Percentiles rank a stretch among this genome's conserved stretches.
These are phyloP conservation scores for Friedmanniomyces endolithicus DNA, from an alignment of 495 filamentous ascomycete species.

Conservation along the genomic window DNA sequence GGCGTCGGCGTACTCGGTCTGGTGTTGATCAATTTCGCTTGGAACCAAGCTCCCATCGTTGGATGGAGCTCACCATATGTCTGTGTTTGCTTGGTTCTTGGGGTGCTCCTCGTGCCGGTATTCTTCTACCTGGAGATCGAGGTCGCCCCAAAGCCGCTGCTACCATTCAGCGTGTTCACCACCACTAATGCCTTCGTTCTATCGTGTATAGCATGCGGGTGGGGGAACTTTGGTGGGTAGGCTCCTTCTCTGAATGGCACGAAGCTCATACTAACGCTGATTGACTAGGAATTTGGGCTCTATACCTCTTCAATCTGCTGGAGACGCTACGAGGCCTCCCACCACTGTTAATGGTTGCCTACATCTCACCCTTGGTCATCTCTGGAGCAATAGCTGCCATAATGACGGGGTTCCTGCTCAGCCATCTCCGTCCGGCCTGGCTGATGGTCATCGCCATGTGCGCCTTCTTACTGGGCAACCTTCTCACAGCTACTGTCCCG, in stretches of 20 bases:
- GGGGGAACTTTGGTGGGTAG: conserved; percentile 43
- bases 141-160: conserved; percentile 36
- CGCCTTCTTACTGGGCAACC: conserved; percentile 32
- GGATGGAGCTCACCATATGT: conserved; percentile 45
- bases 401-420: conserved; percentile 35
- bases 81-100: conserved; percentile 45
- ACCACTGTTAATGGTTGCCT: conserved; percentile 32
- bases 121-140: conserved; percentile 43
- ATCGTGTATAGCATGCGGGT: conserved; percentile 43
- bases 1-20: conserved; percentile 43
- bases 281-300: conserved; percentile 31
- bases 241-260: neutral
- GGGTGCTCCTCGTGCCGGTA: conserved; percentile 35
- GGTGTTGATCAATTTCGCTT: conserved; percentile 39
- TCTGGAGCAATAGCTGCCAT: conserved; percentile 34
- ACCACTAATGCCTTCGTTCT: conserved; percentile 43
- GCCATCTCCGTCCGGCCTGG: conserved; percentile 26
- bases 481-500: conserved; percentile 37
- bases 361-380: conserved; percentile 30
- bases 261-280: neutral
- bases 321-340: conserved; percentile 26
- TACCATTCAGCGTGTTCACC: conserved; percentile 41
- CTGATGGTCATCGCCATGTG: conserved; percentile 42
- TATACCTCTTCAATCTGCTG: conserved; percentile 36
- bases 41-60: conserved; percentile 46